Percentiles rank a stretch among this genome's conserved stretches.
phyloP scores from a whole-genome alignment of 108 stramenopile genomes.

The Cyclotella choctawhatcheeana region DNA sequence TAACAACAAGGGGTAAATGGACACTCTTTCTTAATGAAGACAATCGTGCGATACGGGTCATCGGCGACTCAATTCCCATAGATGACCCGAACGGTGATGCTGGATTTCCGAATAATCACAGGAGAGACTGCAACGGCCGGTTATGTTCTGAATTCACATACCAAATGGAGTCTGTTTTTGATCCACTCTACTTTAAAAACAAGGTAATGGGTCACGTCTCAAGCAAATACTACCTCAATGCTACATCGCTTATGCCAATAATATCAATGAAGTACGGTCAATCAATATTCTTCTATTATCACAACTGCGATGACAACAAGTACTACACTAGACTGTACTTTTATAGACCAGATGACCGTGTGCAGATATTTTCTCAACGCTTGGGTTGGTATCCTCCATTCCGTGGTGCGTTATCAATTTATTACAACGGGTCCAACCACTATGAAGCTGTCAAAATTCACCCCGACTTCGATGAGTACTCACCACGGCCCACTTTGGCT shows the following conservation, averaged over 20 bases:
- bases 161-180: not conserved
- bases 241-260: not conserved
- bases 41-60: no score
- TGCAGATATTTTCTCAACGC: not conserved
- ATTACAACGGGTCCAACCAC: not conserved
- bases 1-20: no score
- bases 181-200: not conserved
- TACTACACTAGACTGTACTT: not conserved
- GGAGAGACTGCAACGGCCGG: no score
- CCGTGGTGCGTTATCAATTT: not conserved
- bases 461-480: not conserved
- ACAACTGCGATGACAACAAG: not conserved
- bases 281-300: not conserved
- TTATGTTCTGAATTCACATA: not conserved
- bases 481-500: not conserved
- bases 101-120: no score
- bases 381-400: not conserved
- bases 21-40: no score
- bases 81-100: no score
- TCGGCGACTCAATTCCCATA: no score
- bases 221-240: not conserved
- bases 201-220: not conserved
- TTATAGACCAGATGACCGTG: not conserved
- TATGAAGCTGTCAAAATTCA: not conserved
- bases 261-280: not conserved